Conservation (phyloP, 495 filamentous ascomycete species). For the Friedmanniomyces endolithicus region DNA sequence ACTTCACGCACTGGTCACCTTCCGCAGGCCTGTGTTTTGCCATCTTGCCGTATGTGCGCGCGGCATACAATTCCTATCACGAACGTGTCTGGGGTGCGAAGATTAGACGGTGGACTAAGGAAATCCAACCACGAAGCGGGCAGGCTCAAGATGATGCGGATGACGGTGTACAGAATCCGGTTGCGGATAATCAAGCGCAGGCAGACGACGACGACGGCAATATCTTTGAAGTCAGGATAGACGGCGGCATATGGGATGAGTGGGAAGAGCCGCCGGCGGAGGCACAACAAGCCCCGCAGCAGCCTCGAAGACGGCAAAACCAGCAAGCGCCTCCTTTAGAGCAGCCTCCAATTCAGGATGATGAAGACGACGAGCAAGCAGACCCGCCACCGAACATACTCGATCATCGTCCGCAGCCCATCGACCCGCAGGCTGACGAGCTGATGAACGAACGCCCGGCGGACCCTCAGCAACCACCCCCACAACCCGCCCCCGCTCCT, state of each 20-base stretch:
- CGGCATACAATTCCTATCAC: slow-evolving; percentile 54
- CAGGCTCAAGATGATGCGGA: slow-evolving; percentile 37
- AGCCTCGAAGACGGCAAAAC: background rate
- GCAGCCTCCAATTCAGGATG: slow-evolving; percentile 7
- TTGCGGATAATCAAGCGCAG: slow-evolving; percentile 32
- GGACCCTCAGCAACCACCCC: background rate
- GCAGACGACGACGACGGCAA: slow-evolving; percentile 24
- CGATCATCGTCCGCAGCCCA: background rate
- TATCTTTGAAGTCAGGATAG: slow-evolving; percentile 26
- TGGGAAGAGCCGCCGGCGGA: slow-evolving; percentile 20
- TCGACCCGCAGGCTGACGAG: background rate
- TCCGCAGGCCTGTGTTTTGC: slow-evolving; percentile 58
- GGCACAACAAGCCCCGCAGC: background rate
- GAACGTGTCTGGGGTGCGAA: slow-evolving; percentile 47
- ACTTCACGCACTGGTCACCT: slow-evolving; percentile 57
- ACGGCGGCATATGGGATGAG: slow-evolving; percentile 26
- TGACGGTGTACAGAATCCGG: slow-evolving; percentile 24
- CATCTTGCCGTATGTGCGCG: slow-evolving; percentile 53
- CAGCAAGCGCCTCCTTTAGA: slow-evolving; percentile 6
- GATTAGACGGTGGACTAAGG: slow-evolving; percentile 53
- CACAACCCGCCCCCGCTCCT: background rate
- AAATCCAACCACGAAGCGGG: slow-evolving; percentile 50
- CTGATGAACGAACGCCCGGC: background rate
- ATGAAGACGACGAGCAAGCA: slow-evolving; percentile 1
- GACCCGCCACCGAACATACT: slow-evolving; percentile 9